These are phyloP conservation scores for Calocera cornea DNA, from an alignment of 768 basidiomycete species.

Conservation along the genomic window DNA sequence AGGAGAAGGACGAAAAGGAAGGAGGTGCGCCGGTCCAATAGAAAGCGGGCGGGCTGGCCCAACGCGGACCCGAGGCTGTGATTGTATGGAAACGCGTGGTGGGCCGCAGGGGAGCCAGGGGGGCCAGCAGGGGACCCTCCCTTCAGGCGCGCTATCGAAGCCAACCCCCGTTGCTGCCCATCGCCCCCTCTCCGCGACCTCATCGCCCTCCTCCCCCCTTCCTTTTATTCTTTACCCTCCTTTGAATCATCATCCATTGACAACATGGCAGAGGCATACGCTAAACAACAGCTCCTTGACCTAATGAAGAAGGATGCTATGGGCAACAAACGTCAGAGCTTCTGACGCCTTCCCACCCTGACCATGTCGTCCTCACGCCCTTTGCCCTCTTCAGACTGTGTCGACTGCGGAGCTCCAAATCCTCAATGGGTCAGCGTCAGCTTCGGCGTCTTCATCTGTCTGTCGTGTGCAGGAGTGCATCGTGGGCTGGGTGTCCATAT, in stretches of 20 bases:
- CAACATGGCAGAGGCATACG: constrained; percentile 44
- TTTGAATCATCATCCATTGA: neutral
- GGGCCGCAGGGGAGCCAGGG: neutral
- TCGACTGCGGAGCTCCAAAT: constrained; percentile 77
- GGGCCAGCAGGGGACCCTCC: too few relatives aligned
- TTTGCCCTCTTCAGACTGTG: constrained; percentile 33
- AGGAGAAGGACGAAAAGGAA: neutral
- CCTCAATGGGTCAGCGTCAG: constrained; percentile 70
- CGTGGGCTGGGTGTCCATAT: constrained; percentile 90
- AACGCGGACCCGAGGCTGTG: neutral
- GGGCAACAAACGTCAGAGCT: constrained; percentile 43
- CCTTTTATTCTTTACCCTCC: neutral
- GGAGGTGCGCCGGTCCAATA: neutral
- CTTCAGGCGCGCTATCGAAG: neutral
- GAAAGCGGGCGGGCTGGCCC: neutral
- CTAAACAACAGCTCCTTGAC: constrained; percentile 58
- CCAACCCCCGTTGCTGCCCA: neutral
- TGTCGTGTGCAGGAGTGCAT: constrained; percentile 64
- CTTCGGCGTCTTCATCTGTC: constrained; percentile 69
- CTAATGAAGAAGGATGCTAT: constrained; percentile 60
- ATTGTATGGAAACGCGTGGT: neutral
- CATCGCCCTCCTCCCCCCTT: constrained; percentile 15
- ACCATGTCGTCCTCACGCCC: neutral
- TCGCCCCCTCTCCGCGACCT: neutral
- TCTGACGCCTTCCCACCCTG: neutral